These are phyloP conservation scores for Leccinum fallax DNA, from an alignment of 1,284 basidiomycete genomes.

Conservation along the genomic window DNA sequence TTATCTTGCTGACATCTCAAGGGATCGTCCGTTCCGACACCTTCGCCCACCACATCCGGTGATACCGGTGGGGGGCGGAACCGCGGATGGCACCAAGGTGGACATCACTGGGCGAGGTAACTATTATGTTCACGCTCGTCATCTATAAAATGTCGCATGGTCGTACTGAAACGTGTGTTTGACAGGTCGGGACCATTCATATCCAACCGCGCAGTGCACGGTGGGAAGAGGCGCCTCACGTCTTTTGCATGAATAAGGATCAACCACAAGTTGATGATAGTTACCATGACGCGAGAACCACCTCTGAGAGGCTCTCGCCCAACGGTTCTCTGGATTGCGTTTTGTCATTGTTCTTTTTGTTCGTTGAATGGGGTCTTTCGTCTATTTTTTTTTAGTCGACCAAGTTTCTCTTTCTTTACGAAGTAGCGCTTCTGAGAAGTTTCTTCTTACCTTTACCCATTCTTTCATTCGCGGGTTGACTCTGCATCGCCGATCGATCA, in stretches of 20 bases:
- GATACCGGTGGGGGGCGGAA: background rate
- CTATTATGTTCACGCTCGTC: background rate
- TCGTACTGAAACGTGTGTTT: background rate
- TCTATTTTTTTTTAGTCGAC: background rate
- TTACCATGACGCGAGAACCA: background rate
- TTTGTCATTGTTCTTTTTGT: background rate
- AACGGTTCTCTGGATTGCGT: background rate
- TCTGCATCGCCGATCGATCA: background rate
- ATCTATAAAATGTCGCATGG: background rate
- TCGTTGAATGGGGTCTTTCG: background rate
- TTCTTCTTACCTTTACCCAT: background rate
- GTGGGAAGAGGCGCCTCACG: conserved; percentile 11
- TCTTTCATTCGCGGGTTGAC: background rate
- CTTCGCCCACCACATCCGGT: conserved; percentile 1
- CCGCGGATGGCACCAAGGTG: background rate
- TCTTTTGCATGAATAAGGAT: conserved; percentile 6
- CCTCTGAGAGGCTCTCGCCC: background rate
- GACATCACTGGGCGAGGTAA: conserved; percentile 13
- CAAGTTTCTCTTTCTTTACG: background rate
- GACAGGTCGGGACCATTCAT: conserved; percentile 4
- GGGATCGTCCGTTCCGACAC: conserved; percentile 2
- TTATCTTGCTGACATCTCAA: background rate
- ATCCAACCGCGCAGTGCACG: conserved; percentile 4
- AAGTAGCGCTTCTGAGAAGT: background rate
- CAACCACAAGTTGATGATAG: background rate